Conservation (phyloP, 805 yeast species). For the Yamadazyma philogaea region DNA sequence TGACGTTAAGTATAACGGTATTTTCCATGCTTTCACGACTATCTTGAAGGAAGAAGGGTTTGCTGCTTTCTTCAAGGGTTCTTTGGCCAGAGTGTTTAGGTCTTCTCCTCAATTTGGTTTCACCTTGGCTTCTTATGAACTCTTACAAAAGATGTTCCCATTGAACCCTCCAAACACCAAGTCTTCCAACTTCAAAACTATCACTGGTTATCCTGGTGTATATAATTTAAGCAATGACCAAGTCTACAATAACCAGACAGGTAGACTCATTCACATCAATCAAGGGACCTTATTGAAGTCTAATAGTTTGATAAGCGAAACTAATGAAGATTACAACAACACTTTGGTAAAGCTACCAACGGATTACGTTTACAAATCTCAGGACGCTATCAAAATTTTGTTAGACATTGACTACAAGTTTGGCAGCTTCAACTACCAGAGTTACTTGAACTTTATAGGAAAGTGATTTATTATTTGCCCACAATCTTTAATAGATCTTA, state of each 20-base stretch:
- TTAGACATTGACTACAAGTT: constrained; percentile 63
- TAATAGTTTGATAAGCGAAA: constrained; percentile 26
- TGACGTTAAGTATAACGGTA: constrained; percentile 73
- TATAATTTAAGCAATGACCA: constrained; percentile 44
- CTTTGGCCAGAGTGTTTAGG: constrained; percentile 88
- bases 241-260: constrained; percentile 41
- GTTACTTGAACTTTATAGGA: constrained; percentile 38
- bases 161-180: constrained; percentile 50
- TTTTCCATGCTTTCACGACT: constrained; percentile 69
- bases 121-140: constrained; percentile 94
- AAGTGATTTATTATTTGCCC: constrained; percentile 7
- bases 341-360: constrained; percentile 42
- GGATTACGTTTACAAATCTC: constrained; percentile 52
- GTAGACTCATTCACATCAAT: constrained; percentile 36
- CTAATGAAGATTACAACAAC: constrained; percentile 34
- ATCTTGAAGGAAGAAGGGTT: constrained; percentile 82
- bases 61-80: constrained; percentile 90
- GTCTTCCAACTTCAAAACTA: constrained; percentile 42
- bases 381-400: constrained; percentile 58
- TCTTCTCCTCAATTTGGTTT: constrained; percentile 98
- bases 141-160: constrained; percentile 78
- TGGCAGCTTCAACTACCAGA: constrained; percentile 49
- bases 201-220: constrained; percentile 45
- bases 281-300: constrained; percentile 34
- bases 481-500: constrained; percentile 2